Evolutionary conservation across 768 basidiomycete species (phyloP), one percentile per base, ranked within the genome.

Genomic region (Cubamyces sp.): DNA sequence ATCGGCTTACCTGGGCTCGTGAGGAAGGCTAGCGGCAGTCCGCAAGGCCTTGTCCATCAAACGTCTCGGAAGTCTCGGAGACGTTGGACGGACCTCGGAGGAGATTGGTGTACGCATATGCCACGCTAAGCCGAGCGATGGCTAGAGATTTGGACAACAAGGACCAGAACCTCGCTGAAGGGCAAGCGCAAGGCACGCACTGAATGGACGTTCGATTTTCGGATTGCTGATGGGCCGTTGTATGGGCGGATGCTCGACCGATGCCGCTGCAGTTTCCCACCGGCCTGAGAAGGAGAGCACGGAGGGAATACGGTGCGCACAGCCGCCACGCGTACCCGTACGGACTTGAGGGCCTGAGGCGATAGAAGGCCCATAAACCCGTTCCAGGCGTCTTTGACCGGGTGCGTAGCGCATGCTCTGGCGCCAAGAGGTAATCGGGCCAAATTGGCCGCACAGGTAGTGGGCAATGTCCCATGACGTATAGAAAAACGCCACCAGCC

Each of bases 281-380:
- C n/a, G 25, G 48, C 57, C 40, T 50, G 57, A 19, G 57, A 51
- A 26, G 26, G 25, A 41, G 19, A 25, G 57, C 18, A 19, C 26
- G 14, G 49, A 30, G 28, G 42, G 52, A 34, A 42, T 15, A 41
- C 57, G 57, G 40, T 45, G 41, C 57, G 49, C 49, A 59, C 49
- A 51, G 57, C 49, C 49, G 49, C 57, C 26, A 49, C 41, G 28
- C 5, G 49, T 40, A 40, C 30, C 42, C 48, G 30, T 43, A 50
- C 49, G 49, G 39, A n/a, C 15, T 9, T n/a, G 28, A 52, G 39
- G 26, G 8, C 19, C 26, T 19, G 40, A 52, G 49, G 49, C 49
- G 57, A 40, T 43, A 43, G 57, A 59, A 51, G 49, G 49, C 41
- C 40, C 49, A 14, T 45, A 45, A 39, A 41, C 49, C 57, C 57